These are phyloP conservation scores for Chaetoceros tenuissimus DNA, from an alignment of 108 stramenopile genomes.

Conservation along the genomic window DNA sequence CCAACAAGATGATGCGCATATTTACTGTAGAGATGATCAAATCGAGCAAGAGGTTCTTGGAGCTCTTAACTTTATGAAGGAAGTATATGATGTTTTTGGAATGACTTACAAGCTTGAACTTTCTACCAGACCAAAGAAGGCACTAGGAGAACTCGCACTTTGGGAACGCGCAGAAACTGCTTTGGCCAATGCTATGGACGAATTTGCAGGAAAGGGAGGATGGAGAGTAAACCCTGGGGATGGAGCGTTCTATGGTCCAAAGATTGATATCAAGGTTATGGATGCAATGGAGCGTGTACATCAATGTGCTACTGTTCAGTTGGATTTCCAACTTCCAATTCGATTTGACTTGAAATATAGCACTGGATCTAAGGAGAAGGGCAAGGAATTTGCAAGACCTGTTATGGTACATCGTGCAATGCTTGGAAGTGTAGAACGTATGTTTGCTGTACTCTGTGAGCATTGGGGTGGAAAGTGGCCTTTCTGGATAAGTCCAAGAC, in stretches of 20 bases:
- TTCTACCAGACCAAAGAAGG: constrained; percentile 97
- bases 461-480: constrained; percentile 99
- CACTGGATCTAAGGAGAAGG: constrained; percentile 76
- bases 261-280: constrained; percentile 99
- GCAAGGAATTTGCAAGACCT: constrained; percentile 83
- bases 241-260: constrained; percentile 99
- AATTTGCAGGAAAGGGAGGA: constrained; percentile 88
- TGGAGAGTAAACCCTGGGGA: constrained; percentile 98
- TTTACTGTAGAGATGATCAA: constrained; percentile 96
- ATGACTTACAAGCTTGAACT: constrained; percentile 99
- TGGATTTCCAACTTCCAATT: constrained; percentile 99
- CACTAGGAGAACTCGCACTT: constrained; percentile 89
- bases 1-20: constrained; percentile 99
- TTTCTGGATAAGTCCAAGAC: constrained; percentile 97
- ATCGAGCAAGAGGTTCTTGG: constrained; percentile 90
- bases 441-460: constrained; percentile 99
- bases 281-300: constrained; percentile 99
- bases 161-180: constrained; percentile 93
- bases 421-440: constrained; percentile 98
- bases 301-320: constrained; percentile 99
- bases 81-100: constrained; percentile 95
- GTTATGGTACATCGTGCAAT: constrained; percentile 99
- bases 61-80: constrained; percentile 95
- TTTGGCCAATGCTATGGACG: constrained; percentile 87
- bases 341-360: constrained; percentile 94